Evolutionary conservation across 108 stramenopile genomes (phyloP).

Genomic region (Stephanodiscus triporus): DNA sequence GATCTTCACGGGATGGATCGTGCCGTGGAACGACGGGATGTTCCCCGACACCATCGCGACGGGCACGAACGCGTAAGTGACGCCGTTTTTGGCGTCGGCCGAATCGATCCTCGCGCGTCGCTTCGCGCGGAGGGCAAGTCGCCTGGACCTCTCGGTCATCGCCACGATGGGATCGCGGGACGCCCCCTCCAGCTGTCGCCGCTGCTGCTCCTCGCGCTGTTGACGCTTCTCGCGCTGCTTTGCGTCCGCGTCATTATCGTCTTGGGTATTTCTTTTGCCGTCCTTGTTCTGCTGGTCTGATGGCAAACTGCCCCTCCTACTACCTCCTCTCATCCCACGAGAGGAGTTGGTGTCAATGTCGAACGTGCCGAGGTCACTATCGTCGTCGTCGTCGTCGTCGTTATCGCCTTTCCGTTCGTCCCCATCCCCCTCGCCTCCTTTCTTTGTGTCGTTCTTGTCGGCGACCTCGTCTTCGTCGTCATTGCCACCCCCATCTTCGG

Average conservation of each 20-base stretch:
- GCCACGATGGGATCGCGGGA: constrained; percentile 58
- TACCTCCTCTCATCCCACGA: constrained; percentile 6
- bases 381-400: constrained; percentile 36
- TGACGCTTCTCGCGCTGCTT: constrained; percentile 7
- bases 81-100: constrained; percentile 56
- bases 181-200: constrained; percentile 16
- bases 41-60: constrained; percentile 41
- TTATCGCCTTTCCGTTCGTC: constrained; percentile 12
- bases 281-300: neutral
- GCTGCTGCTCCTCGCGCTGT: constrained; percentile 28
- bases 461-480: too few relatives aligned
- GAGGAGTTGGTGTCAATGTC: constrained; percentile 40
- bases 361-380: constrained; percentile 49
- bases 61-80: constrained; percentile 62
- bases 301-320: neutral
- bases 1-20: constrained; percentile 69
- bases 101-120: constrained; percentile 61
- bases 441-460: neutral
- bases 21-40: constrained; percentile 43
- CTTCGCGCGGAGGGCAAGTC: constrained; percentile 67
- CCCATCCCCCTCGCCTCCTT: neutral
- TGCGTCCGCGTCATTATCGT: constrained; percentile 7
- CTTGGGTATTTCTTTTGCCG: constrained; percentile 10
- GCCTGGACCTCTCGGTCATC: constrained; percentile 69
- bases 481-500: constrained; percentile 8